Evolutionary conservation across 2,329 filamentous ascomycete species (phyloP).

Genomic region (Talaromyces sp.): DNA sequence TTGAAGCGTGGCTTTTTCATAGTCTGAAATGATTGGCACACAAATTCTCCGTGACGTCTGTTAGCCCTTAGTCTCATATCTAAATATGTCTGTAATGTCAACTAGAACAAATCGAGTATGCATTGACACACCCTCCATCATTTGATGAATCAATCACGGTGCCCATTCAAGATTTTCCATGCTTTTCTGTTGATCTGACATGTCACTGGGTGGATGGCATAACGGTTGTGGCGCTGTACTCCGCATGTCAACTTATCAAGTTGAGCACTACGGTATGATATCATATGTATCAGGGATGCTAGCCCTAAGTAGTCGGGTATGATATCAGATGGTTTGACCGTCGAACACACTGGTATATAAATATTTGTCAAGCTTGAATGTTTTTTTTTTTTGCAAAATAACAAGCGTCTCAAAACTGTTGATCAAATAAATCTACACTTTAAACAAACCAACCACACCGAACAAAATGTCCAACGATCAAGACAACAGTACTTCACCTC

Average conservation of each 20-base stretch:
- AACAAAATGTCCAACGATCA: conserved; percentile 11
- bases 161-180: neutral
- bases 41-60: conserved; percentile 3
- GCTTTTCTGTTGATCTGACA: neutral
- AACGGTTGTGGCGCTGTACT: neutral
- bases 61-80: neutral
- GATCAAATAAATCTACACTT: neutral
- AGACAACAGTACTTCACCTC: neutral
- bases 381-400: neutral
- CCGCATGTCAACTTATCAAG: neutral
- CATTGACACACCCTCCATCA: neutral
- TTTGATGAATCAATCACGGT: neutral
- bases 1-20: neutral
- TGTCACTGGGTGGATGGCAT: neutral
- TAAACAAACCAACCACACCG: neutral
- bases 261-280: neutral
- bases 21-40: neutral
- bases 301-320: conserved; percentile 1
- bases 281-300: neutral
- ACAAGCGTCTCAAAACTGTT: neutral
- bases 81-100: neutral
- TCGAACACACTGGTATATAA: neutral
- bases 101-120: neutral
- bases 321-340: conserved; percentile 6
- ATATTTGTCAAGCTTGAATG: neutral